phyloP scores from a whole-genome alignment of 768 basidiomycete genomes.

The Erythrobasidium yunnanense region DNA sequence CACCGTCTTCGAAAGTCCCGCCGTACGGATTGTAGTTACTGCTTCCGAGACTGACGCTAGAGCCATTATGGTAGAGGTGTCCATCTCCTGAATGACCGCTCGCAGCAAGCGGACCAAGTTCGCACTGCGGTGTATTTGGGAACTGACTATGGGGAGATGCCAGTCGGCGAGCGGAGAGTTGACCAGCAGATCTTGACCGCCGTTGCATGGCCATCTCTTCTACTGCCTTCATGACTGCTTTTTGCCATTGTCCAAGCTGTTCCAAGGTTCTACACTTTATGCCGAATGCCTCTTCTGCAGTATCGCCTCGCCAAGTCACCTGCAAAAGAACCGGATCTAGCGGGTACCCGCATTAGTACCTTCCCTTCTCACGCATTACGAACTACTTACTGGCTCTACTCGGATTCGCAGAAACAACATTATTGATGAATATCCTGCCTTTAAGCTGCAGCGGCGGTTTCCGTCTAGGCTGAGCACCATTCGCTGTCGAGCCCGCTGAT shows the following conservation, averaged over 20 bases:
- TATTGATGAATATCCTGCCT: slow-evolving; percentile 92
- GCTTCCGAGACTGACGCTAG: slow-evolving; percentile 12
- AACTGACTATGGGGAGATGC: slow-evolving; percentile 35
- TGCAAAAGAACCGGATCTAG: slow-evolving; percentile 26
- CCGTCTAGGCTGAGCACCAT: slow-evolving; percentile 49
- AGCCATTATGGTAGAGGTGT: not conserved
- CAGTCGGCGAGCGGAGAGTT: slow-evolving; percentile 27
- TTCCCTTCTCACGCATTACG: slow-evolving; percentile 24
- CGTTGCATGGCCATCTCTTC: slow-evolving; percentile 43
- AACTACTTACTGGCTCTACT: slow-evolving; percentile 53
- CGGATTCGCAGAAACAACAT: slow-evolving; percentile 75
- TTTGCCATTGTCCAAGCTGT: slow-evolving; percentile 84
- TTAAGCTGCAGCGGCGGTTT: slow-evolving; percentile 73
- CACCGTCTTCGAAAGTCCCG: slow-evolving; percentile 52
- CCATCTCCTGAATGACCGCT: not conserved
- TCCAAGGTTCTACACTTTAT: slow-evolving; percentile 86
- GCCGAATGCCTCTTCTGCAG: slow-evolving; percentile 84
- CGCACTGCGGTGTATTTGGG: slow-evolving; percentile 31
- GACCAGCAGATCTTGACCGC: slow-evolving; percentile 18
- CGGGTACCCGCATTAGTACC: slow-evolving; percentile 30
- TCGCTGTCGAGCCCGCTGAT: slow-evolving; percentile 45
- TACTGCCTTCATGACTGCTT: slow-evolving; percentile 76
- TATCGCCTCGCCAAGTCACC: slow-evolving; percentile 90
- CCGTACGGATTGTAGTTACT: slow-evolving; percentile 12
- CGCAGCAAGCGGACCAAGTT: slow-evolving; percentile 15